Base-by-base conservation (phyloP, 805 yeast species). In the Barnettozyma californica region DNA sequence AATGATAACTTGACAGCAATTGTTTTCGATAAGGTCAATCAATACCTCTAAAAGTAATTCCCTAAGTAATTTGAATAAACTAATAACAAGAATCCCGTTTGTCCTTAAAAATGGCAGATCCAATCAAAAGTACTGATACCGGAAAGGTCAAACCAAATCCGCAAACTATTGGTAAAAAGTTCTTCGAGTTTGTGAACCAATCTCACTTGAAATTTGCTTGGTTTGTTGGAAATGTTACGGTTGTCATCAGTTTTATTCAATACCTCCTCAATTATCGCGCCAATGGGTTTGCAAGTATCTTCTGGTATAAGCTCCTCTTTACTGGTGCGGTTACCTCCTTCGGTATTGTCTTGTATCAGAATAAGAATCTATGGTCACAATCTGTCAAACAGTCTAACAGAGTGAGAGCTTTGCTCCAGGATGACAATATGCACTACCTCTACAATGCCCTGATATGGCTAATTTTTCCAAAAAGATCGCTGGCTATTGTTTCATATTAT, bases 351-450 rank as follows among this genome's bases (percentile, higher is more conserved):
- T 66, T 85, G 27, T 81, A 72, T 64, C 91, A 90, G 66, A 73
- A 58, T 59, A 66, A 50, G 66, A 62, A 46, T 67, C 65, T 48
- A 1, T 51, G 59, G 58, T 59, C 41, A 41, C 36, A 47, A 56
- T 59, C 49, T 33, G 44, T 57, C 46, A 49, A 61, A 37, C 58
- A 63, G 23, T 50, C 62, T 44, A 35, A 50, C 56, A 55, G 57
- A 47, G 13, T 59, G 29, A 56, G 53, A n/a, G 51, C 63, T 1
- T 55, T 78, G 40, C 56, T 77, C 20, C 68, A 66, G 9, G 84
- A 87, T 65, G 94, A 85, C 61, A 87, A 86, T 63, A 70, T 78
- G 48, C 92, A 88, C 56, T 91, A 90, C 67, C 73, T 87, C 45
- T 64, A 73, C 38, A 67, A 82, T 50, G 81, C 82, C 43, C 54